Evolutionary conservation across 345 rosid species (phyloP), one percentile per base, ranked within the genome.

Genomic region (Anastatica hierochuntica): DNA sequence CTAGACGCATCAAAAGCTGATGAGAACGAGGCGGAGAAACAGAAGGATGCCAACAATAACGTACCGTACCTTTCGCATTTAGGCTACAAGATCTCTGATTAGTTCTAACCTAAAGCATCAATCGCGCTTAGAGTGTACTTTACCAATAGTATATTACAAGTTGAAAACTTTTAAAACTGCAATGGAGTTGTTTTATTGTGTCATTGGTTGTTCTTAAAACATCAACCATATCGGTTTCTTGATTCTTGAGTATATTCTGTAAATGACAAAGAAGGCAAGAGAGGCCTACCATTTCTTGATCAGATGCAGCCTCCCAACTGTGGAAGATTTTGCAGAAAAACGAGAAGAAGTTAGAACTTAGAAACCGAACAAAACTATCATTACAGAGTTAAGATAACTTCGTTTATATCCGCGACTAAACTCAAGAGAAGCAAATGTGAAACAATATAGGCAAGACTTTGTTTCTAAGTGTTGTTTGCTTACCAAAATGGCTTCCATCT

Each of bases 401-500:
- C n/a, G n/a, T n/a, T n/a, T n/a, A n/a, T n/a, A n/a, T n/a, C n/a
- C n/a, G n/a, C n/a, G n/a, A n/a, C n/a, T n/a, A n/a, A n/a, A n/a
- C n/a, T 53, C 34, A 8, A 14, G 15, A 14, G 20, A 36, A 20
- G 42, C 16, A 21, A 35, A 17, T 1, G n/a, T 36, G 41, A 33
- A 34, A 10, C 11, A 44, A 8, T 18, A 21, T 6, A 30, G 47
- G 12, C 1, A 27, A 48, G 29, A 43, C 15, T 1, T n/a, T n/a
- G n/a, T n/a, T n/a, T n/a, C n/a, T n/a, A n/a, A n/a, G n/a, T n/a
- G n/a, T n/a, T n/a, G n/a, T n/a, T 29, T 17, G 71, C 78, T 41
- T 56, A 90, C 98, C 92, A 84, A 57, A 56, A 87, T 82, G 11
- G 95, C 81, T 43, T 84, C 90, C 23, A 84, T 90, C 75, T 90